phyloP scores from a whole-genome alignment of 768 basidiomycete genomes.

The Rhodotorula sphaerocarpa region DNA sequence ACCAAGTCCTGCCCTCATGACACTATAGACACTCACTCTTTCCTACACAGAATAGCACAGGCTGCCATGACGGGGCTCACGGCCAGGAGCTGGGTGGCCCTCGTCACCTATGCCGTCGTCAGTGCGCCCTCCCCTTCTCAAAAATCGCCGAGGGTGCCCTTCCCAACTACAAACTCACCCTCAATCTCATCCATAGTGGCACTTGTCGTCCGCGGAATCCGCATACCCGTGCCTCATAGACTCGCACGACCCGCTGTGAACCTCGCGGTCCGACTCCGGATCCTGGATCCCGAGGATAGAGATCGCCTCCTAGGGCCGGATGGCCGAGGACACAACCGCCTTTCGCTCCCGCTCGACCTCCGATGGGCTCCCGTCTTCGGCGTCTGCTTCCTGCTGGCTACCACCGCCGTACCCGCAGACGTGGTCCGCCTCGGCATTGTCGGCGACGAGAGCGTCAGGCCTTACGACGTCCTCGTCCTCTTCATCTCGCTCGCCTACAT shows the following conservation, averaged over 20 bases:
- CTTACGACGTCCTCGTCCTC: conserved; percentile 85
- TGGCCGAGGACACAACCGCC: too few species aligned
- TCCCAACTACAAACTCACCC: neutral
- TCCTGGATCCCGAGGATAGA: conserved; percentile 16
- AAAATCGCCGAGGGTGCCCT: neutral
- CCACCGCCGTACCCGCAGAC: conserved; percentile 44
- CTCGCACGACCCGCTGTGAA: conserved; percentile 9
- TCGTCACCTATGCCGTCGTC: conserved; percentile 9
- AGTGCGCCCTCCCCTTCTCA: conserved; percentile 1
- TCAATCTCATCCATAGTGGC: conserved; percentile 10
- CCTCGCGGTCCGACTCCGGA: conserved; percentile 1
- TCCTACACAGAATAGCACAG: too few species aligned
- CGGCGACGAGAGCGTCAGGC: conserved; percentile 65
- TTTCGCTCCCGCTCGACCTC: conserved; percentile 34
- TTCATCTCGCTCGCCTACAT: conserved; percentile 87
- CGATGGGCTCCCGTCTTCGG: conserved; percentile 47
- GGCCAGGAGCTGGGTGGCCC: neutral
- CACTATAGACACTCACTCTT: too few species aligned
- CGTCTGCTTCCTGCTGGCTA: conserved; percentile 46
- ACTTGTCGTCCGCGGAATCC: conserved; percentile 29
- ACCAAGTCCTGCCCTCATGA: too few species aligned
- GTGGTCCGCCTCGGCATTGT: conserved; percentile 70
- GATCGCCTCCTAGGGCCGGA: neutral
- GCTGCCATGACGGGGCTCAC: neutral
- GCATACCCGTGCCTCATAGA: conserved; percentile 8